Evolutionary conservation across 164 flowering plant species (phyloP).

Genomic region (Aristolochia californica): DNA sequence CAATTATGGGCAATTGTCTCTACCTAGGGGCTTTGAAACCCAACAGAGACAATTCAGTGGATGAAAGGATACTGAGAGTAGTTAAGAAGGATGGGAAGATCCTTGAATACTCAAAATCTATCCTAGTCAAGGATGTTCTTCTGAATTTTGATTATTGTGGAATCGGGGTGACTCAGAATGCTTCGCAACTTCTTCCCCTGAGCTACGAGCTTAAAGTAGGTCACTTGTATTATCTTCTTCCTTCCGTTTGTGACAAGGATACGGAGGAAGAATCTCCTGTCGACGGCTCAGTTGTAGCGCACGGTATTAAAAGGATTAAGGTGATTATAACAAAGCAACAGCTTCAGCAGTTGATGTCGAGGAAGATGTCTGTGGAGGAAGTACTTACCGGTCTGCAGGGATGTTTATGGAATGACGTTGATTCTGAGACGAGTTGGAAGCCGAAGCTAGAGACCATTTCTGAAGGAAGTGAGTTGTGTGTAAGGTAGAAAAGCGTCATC

Average conservation of each 20-base stretch:
- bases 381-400: conserved; percentile 10
- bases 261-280: neutral
- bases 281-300: neutral
- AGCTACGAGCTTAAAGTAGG: conserved; percentile 24
- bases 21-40: conserved; percentile 8
- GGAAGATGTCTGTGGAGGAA: conserved; percentile 24
- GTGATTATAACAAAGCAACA: conserved; percentile 39
- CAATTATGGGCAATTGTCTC: conserved; percentile 21
- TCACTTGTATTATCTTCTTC: conserved; percentile 19
- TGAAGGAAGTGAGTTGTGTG: conserved; percentile 21
- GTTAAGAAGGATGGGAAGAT: conserved; percentile 25
- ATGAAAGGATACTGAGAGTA: conserved; percentile 11
- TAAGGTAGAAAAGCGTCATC: neutral
- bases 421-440: conserved; percentile 19
- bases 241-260: neutral
- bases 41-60: neutral
- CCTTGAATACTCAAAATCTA: conserved; percentile 13
- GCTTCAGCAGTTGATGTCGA: conserved; percentile 28
- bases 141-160: conserved; percentile 11
- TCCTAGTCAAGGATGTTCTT: conserved; percentile 24
- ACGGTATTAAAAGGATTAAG: conserved; percentile 26
- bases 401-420: neutral
- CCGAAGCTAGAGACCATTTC: conserved; percentile 29
- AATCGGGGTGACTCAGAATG: conserved; percentile 10
- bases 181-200: conserved; percentile 15